phyloP scores from a whole-genome alignment of 306 rosid genomes.

The Ormosia semicastrata region DNA sequence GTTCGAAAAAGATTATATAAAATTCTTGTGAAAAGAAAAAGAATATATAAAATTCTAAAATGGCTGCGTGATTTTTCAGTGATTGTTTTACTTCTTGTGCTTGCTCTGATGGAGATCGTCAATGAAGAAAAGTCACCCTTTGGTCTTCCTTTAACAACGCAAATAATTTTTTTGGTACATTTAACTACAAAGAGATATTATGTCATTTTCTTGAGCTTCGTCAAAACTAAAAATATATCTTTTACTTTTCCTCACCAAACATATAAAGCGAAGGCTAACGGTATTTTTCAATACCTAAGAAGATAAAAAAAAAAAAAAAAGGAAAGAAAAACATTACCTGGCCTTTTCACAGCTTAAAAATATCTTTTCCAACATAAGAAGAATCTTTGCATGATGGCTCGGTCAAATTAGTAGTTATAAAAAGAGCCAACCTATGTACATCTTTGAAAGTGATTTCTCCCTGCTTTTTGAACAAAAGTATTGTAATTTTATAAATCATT shows the following conservation, averaged over 20 bases:
- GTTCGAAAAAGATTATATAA: neutral
- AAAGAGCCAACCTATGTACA: neutral
- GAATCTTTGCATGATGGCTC: constrained; percentile 11
- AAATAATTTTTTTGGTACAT: neutral
- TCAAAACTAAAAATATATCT: neutral
- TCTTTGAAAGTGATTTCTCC: constrained; percentile 14
- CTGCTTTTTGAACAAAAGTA: no score
- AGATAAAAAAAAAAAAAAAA: neutral
- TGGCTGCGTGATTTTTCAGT: neutral
- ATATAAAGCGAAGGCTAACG: neutral
- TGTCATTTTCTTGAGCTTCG: neutral
- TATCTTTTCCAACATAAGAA: neutral
- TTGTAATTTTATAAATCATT: no score
- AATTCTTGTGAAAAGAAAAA: neutral
- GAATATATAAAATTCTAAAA: neutral
- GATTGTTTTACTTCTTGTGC: neutral
- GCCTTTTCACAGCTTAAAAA: neutral
- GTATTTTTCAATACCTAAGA: neutral
- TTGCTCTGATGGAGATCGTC: neutral
- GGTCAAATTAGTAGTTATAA: constrained; percentile 30
- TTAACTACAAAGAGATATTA: neutral
- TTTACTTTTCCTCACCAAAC: neutral
- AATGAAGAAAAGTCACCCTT: neutral
- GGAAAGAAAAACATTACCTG: no score
- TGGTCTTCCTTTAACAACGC: neutral